Percentiles rank a stretch among this genome's conserved stretches.
Evolutionary conservation across 2,329 filamentous ascomycete genomes (phyloP).

Genomic region (Penicillium sp.): DNA sequence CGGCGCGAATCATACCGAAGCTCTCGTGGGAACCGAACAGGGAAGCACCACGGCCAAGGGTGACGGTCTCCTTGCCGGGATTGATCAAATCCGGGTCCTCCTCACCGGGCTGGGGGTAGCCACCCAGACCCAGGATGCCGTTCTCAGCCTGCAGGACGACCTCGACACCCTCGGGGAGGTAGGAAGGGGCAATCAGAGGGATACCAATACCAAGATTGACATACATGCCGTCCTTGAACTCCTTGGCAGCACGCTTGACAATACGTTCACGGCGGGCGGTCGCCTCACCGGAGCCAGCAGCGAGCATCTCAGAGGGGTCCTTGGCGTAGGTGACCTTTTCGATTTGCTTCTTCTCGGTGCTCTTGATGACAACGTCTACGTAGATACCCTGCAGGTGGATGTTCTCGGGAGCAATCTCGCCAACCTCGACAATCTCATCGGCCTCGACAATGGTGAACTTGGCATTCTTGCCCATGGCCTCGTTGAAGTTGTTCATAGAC

Average conservation of each 20-base stretch:
- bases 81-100: constrained; percentile 81
- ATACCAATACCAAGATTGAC: constrained; percentile 85
- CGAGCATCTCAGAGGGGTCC: constrained; percentile 55
- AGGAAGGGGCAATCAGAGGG: constrained; percentile 77
- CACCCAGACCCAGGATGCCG: constrained; percentile 79
- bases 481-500: constrained; percentile 73
- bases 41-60: constrained; percentile 71
- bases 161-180: constrained; percentile 66
- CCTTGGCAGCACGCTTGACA: constrained; percentile 74
- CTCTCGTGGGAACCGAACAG: constrained; percentile 80
- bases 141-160: constrained; percentile 89
- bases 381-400: constrained; percentile 84
- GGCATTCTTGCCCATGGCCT: constrained; percentile 79
- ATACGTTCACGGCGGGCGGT: constrained; percentile 79
- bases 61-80: constrained; percentile 86
- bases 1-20: constrained; percentile 84
- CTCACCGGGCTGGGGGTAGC: constrained; percentile 70
- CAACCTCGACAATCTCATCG: constrained; percentile 77
- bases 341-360: constrained; percentile 69
- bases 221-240: constrained; percentile 87
- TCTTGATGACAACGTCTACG: constrained; percentile 77
- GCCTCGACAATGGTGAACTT: constrained; percentile 80
- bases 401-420: constrained; percentile 70
- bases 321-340: constrained; percentile 80
- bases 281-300: constrained; percentile 59